Base-by-base conservation (phyloP, 768 basidiomycete genomes). In the Boletus edulis region DNA sequence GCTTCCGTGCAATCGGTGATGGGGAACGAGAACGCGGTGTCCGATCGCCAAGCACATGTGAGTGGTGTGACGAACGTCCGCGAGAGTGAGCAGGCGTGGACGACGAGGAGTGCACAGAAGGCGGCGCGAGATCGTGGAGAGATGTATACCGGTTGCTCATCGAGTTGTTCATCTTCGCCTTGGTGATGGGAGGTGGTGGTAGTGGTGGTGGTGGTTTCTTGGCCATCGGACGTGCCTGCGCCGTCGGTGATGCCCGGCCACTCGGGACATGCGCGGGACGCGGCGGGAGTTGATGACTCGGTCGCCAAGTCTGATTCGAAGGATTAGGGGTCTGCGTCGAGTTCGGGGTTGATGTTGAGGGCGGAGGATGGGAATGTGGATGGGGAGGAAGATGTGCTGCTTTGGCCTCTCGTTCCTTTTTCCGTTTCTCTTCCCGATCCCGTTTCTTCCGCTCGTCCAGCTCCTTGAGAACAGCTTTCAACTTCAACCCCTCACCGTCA, bases 401-500 rank as follows among this genome's bases (percentile, higher is more conserved):
- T 52, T 61, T 67, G 40, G 56, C 49, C 27, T 64, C 67, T 59
- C 68, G 67, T 49, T 73, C 72, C 56, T 73, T 73, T 69, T 73
- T 78, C 60, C 78, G 75, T 65, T 79, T 81, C 67, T 72, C 75
- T 58, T 78, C 77, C 69, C 75, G 60, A 48, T 75, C 79, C 66
- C 75, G 73, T 64, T 69, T 78, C 78, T 72, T 70, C 31, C 72
- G 69, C 32, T 75, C 75, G 17, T 88, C 83, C 59, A 86, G 64
- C 70, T 86, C 87, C 62, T 81, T 82, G 67, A 88, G 70, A 20
- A 89, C 83, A 9, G 84, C 84, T 53, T 80, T 81, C 58, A 87
- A 67, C 59, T 80, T 78, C 56, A 74, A 67, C 5, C 87, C 86
- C 56, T 93, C 87, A 0, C 83, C 84, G 68, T 98, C 96, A 48